These are phyloP conservation scores for Pezicula carpinea DNA, from an alignment of 2,329 filamentous ascomycete genomes.

Conservation along the genomic window DNA sequence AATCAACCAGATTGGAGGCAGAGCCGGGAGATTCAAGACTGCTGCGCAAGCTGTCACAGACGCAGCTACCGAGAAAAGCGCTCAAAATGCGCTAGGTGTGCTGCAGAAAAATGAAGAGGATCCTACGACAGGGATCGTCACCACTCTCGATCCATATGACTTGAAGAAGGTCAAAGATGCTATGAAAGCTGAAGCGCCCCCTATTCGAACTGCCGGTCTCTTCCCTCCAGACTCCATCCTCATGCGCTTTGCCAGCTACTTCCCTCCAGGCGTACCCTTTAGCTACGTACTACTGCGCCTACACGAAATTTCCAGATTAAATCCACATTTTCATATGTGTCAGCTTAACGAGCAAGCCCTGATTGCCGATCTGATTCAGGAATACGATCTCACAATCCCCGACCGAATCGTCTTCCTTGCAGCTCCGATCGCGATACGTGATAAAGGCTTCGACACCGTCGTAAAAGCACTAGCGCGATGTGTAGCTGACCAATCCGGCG, in stretches of 20 bases:
- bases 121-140: slow-evolving; percentile 62
- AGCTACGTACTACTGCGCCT: slow-evolving; percentile 77
- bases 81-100: not conserved
- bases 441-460: slow-evolving; percentile 41
- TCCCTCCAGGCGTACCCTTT: slow-evolving; percentile 75
- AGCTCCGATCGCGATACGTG: slow-evolving; percentile 59
- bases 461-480: slow-evolving; percentile 62
- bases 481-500: slow-evolving; percentile 62
- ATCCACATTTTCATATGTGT: slow-evolving; percentile 67
- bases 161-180: slow-evolving; percentile 56
- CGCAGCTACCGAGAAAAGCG: not conserved
- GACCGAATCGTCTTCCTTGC: slow-evolving; percentile 75
- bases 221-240: slow-evolving; percentile 67
- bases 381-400: slow-evolving; percentile 60
- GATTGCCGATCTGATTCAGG: slow-evolving; percentile 72
- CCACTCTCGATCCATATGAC: slow-evolving; percentile 70
- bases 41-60: slow-evolving; percentile 50
- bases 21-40: slow-evolving; percentile 81
- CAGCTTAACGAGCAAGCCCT: slow-evolving; percentile 53
- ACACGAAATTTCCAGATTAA: slow-evolving; percentile 57
- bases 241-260: slow-evolving; percentile 75
- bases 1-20: slow-evolving; percentile 90
- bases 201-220: slow-evolving; percentile 68
- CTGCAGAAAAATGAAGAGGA: slow-evolving; percentile 4
- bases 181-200: slow-evolving; percentile 58